These are phyloP conservation scores for Schwanniomyces polymorphus DNA, from an alignment of 805 yeast genomes.

Conservation along the genomic window DNA sequence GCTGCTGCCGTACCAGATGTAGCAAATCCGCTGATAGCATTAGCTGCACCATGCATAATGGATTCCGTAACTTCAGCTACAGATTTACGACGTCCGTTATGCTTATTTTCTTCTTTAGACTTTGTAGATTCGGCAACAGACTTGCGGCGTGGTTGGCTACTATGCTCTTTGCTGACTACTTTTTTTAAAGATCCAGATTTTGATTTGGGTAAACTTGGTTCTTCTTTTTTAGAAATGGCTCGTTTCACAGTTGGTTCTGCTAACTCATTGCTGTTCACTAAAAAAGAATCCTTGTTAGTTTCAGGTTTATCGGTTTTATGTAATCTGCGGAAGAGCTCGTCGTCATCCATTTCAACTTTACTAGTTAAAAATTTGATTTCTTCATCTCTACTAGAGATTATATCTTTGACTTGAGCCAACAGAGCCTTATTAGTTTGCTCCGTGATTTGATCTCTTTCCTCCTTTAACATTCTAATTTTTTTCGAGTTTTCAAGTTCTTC, in stretches of 20 bases:
- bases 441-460: slow-evolving; percentile 34
- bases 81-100: background rate
- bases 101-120: background rate
- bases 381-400: slow-evolving; percentile 31
- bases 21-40: slow-evolving; percentile 12
- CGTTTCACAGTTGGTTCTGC: slow-evolving; percentile 7
- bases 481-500: slow-evolving; percentile 42
- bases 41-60: slow-evolving; percentile 8
- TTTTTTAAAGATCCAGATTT: background rate
- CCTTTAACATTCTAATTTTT: slow-evolving; percentile 37
- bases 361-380: slow-evolving; percentile 31
- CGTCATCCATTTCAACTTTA: slow-evolving; percentile 32
- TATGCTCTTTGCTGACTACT: background rate
- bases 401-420: slow-evolving; percentile 24
- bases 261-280: slow-evolving; percentile 32
- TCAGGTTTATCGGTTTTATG: background rate
- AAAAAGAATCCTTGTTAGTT: slow-evolving; percentile 14
- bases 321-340: slow-evolving; percentile 16
- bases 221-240: slow-evolving; percentile 4
- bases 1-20: slow-evolving; percentile 10
- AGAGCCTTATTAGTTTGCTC: slow-evolving; percentile 17
- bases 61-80: background rate
- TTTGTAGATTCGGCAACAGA: background rate
- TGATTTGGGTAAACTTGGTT: background rate
- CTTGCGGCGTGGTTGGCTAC: background rate